These are phyloP conservation scores for Gossypium davidsonii DNA, from an alignment of 441 rosid genomes.

Conservation along the genomic window DNA sequence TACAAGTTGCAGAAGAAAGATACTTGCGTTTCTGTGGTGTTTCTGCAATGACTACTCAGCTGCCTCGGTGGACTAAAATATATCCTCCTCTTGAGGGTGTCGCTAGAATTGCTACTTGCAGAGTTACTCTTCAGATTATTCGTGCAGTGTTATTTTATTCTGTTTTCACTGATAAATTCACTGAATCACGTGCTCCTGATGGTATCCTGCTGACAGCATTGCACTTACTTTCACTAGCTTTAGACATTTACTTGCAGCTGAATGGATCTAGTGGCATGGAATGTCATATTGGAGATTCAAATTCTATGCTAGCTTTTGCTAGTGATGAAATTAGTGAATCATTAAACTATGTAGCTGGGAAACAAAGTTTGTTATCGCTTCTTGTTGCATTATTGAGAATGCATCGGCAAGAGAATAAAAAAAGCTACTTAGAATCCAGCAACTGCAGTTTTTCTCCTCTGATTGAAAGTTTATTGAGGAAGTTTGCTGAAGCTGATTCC, in stretches of 20 bases:
- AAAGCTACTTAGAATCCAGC: conserved; percentile 53
- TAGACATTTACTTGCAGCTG: conserved; percentile 65
- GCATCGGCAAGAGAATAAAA: conserved; percentile 45
- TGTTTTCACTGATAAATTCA: conserved; percentile 51
- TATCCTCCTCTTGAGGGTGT: conserved; percentile 70
- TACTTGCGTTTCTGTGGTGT: conserved; percentile 65
- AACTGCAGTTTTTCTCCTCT: conserved; percentile 63
- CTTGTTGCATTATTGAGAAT: conserved; percentile 73
- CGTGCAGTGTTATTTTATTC: conserved; percentile 74
- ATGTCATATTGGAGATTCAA: conserved; percentile 29
- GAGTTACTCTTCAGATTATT: conserved; percentile 56
- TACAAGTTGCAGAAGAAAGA: conserved; percentile 96
- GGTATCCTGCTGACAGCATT: conserved; percentile 65
- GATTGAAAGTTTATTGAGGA: conserved; percentile 68
- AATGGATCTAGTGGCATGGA: conserved; percentile 33
- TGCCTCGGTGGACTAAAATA: conserved; percentile 80
- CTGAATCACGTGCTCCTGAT: conserved; percentile 74
- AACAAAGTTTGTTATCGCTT: conserved; percentile 72
- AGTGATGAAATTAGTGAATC: conserved; percentile 56
- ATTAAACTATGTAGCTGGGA: conserved; percentile 40
- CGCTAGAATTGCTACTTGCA: conserved; percentile 75
- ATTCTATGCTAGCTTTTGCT: conserved; percentile 54
- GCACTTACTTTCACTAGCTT: conserved; percentile 74
- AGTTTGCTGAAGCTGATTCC: conserved; percentile 67
- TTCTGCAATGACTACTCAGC: conserved; percentile 73